Conservation (phyloP, 371 early-diverging fungal genomes). For the Thermomucor indicae-seudaticae region DNA sequence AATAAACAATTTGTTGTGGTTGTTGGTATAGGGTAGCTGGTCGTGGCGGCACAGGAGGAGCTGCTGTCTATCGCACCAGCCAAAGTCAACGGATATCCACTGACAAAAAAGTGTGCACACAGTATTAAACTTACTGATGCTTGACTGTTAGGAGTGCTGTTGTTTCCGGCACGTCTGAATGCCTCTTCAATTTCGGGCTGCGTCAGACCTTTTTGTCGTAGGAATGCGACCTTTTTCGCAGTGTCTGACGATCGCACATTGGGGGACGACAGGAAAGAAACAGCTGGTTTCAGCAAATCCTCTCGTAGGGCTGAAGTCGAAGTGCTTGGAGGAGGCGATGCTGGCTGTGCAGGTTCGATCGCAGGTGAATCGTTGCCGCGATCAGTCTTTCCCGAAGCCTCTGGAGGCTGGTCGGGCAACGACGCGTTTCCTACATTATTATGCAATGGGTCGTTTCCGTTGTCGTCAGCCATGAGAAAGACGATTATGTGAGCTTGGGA, state of each 20-base stretch:
- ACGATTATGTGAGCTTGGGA: too few relatives aligned
- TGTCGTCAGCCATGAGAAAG: too few relatives aligned
- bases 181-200: conserved; percentile 58
- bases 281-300: conserved; percentile 52
- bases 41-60: conserved; percentile 9
- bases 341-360: too few relatives aligned
- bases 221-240: conserved; percentile 56
- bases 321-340: background rate
- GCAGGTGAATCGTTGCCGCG: too few relatives aligned
- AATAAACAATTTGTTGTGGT: conserved; percentile 30
- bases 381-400: too few relatives aligned
- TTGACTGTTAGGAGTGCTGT: background rate
- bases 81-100: too few relatives aligned
- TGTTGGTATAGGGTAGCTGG: conserved; percentile 1
- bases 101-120: too few relatives aligned
- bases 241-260: conserved; percentile 54
- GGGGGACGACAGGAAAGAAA: conserved; percentile 55
- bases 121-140: background rate
- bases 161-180: conserved; percentile 29
- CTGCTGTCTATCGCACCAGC: too few relatives aligned
- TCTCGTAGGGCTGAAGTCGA: conserved; percentile 35
- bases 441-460: too few relatives aligned
- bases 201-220: conserved; percentile 59
- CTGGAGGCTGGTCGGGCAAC: too few relatives aligned
- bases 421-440: too few relatives aligned